A percentile compares a stretch with the other conserved stretches of the same genome.
Conservation (phyloP, 2,329 filamentous ascomycete genomes). For the Exophiala spinifera region DNA sequence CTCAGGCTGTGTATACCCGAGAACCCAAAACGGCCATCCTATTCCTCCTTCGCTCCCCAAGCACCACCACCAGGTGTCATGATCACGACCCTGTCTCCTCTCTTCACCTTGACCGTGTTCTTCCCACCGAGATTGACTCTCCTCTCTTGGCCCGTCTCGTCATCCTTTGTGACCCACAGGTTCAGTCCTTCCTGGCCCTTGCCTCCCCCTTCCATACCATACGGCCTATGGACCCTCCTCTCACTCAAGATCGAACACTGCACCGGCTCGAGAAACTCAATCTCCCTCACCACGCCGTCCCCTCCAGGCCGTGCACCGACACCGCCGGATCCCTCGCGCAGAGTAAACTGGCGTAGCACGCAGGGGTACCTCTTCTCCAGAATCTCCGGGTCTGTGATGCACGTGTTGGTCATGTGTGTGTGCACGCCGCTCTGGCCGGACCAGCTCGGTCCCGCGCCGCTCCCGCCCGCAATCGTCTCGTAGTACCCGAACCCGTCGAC, state of each 20-base stretch:
- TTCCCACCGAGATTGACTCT: constrained; percentile 30
- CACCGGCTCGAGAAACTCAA: constrained; percentile 75
- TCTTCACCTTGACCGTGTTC: constrained; percentile 29
- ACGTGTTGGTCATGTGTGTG: constrained; percentile 81
- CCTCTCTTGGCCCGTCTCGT: constrained; percentile 12
- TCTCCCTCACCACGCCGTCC: constrained; percentile 72
- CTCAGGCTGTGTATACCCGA: neutral
- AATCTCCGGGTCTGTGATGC: constrained; percentile 76
- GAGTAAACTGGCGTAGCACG: constrained; percentile 65
- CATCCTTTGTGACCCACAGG: constrained; percentile 28
- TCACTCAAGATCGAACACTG: constrained; percentile 52
- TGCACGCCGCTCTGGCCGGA: constrained; percentile 73
- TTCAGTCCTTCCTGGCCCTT: constrained; percentile 26
- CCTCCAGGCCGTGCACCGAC: constrained; percentile 66
- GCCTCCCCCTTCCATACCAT: constrained; percentile 31
- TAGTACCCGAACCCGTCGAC: constrained; percentile 66
- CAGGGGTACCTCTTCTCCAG: constrained; percentile 77
- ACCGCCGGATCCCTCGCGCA: constrained; percentile 63
- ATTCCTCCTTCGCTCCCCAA: constrained; percentile 12
- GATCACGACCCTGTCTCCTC: constrained; percentile 40
- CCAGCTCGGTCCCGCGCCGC: constrained; percentile 70
- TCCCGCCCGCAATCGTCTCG: constrained; percentile 77
- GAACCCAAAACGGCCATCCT: neutral
- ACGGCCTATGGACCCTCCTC: constrained; percentile 27
- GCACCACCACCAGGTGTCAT: constrained; percentile 23